These are phyloP conservation scores for Umbelopsis sp. DNA, from an alignment of 192 early-diverging fungal genomes.

Conservation along the genomic window DNA sequence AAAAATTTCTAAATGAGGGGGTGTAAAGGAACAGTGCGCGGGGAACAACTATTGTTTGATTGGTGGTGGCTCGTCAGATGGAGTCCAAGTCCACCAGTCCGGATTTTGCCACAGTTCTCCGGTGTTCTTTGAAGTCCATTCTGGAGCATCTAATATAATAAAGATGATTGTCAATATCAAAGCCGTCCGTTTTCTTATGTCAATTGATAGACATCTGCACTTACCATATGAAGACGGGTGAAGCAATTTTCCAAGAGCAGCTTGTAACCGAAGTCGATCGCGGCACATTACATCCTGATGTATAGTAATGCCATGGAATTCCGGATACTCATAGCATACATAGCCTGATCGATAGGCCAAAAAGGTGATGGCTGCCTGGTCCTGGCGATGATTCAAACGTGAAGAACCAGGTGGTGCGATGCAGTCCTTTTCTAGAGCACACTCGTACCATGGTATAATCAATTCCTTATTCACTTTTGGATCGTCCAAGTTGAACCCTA, in stretches of 20 bases:
- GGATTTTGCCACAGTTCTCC: conserved; percentile 17
- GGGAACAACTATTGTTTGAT: no score
- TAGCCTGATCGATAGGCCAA: conserved; percentile 44
- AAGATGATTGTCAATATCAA: not conserved
- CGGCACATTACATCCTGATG: conserved; percentile 35
- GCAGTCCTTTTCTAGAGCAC: conserved; percentile 45
- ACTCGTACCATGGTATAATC: conserved; percentile 49
- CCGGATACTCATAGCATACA: conserved; percentile 43
- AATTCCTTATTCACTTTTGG: conserved; percentile 41
- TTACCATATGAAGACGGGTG: conserved; percentile 35
- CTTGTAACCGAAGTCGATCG: conserved; percentile 18
- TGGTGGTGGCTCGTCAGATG: not conserved
- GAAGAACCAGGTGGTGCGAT: conserved; percentile 57
- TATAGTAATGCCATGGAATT: conserved; percentile 48
- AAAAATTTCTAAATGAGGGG: no score
- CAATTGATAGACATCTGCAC: not conserved
- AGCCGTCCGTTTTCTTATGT: not conserved
- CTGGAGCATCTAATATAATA: conserved; percentile 3
- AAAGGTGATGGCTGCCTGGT: conserved; percentile 56
- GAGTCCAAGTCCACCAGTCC: not conserved
- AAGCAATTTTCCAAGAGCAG: conserved; percentile 16
- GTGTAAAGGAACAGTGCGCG: no score
- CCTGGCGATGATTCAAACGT: conserved; percentile 57
- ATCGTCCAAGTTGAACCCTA: conserved; percentile 50
- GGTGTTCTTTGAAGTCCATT: conserved; percentile 8